phyloP scores from a whole-genome alignment of 176 grass and related monocot species.

The Cocos nucifera region DNA sequence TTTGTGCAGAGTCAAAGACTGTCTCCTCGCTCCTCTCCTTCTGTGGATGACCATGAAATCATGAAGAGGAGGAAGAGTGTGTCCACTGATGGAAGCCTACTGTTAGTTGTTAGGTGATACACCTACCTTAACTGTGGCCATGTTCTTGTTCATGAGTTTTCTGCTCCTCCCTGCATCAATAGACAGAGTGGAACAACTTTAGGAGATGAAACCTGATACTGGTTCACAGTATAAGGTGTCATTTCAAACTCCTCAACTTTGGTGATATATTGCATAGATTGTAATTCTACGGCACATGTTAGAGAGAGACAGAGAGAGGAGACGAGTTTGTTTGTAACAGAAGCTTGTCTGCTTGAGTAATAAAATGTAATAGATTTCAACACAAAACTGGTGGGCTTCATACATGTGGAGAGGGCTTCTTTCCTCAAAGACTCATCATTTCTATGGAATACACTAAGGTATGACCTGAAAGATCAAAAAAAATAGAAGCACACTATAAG shows the following conservation, averaged over 20 bases:
- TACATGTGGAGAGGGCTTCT: neutral
- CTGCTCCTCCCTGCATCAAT: constrained; percentile 25
- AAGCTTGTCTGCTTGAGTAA: neutral
- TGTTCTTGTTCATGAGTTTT: constrained; percentile 21
- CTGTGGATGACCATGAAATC: constrained; percentile 14
- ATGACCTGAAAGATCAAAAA: neutral
- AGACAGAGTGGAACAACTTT: neutral
- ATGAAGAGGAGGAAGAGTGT: neutral
- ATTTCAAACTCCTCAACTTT: too few relatives aligned
- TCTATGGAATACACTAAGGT: neutral
- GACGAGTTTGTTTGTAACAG: too few relatives aligned
- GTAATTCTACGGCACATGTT: too few relatives aligned
- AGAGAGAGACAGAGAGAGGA: too few relatives aligned
- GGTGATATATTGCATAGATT: too few relatives aligned
- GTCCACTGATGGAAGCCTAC: neutral
- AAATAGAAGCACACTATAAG: neutral
- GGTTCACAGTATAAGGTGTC: too few relatives aligned
- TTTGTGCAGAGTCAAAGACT: too few relatives aligned
- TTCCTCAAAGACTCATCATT: neutral
- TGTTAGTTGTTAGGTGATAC: neutral
- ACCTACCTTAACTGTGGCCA: constrained; percentile 13
- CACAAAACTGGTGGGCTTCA: neutral
- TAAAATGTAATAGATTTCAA: neutral
- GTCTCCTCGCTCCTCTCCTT: neutral
- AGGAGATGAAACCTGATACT: too few relatives aligned